Base-by-base conservation (phyloP, 2,329 filamentous ascomycete genomes). In the Aschersonia sp. region DNA sequence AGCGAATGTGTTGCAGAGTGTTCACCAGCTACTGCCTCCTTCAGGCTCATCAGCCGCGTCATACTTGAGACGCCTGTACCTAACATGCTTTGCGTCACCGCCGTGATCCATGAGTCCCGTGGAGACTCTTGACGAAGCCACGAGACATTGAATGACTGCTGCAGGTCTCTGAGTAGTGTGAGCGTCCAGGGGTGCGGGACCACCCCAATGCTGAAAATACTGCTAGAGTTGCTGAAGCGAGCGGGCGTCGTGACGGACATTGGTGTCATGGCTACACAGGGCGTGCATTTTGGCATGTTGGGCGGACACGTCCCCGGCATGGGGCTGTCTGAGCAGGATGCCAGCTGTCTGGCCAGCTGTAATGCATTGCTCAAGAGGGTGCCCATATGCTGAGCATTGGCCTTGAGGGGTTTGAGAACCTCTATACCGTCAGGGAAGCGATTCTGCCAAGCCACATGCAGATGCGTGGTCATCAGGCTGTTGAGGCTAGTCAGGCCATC, bases 181-280 rank as follows among this genome's bases (percentile, higher is more conserved):
- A 87, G 72, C 1, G 89, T 96, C 69, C 88, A 94, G 0, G 92
- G 92, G 61, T 98, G 92, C 0, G 90, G 90, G 10, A 97, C 83
- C 1, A 81, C 85, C 50, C 84, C 88, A 53, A 98, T 85, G 3
- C 84, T 87, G 68, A 88, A 97, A 12, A 83, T 60, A 1, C 71
- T 72, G 11, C 81, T 81, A 5, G 73, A 75, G 63, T 96, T 95
- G 48, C 75, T 75, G 63, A 87, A 92, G 14, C 73, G 67, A 4
- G 75, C 65, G 3, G 80, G 77, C 1, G 81, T 83, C n/a, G 72
- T 70, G 54, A 94, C 75, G 46, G 75, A 76, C 65, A 87, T 73
- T 0, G 77, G 73, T 33, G 76, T 73, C 30, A 78, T 70, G 14
- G 79, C 74, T 14, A 57, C 55, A 63, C 90, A 97, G 4, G 83